Conservation (phyloP, 2,329 filamentous ascomycete genomes). For the Diaporthe ampelina region DNA sequence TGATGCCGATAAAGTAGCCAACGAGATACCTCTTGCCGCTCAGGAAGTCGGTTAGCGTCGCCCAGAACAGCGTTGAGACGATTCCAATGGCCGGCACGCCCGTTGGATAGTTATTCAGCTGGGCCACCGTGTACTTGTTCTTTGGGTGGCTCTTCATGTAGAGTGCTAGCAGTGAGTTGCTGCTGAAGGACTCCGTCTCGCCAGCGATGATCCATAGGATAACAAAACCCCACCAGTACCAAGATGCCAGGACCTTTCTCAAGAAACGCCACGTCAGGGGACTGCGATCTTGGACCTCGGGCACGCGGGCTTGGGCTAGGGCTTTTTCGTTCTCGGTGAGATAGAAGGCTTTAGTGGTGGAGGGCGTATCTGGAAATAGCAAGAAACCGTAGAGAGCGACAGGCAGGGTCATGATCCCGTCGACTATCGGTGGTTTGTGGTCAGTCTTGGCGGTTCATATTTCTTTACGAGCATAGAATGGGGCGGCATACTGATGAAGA, state of each 20-base stretch:
- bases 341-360: constrained; percentile 64
- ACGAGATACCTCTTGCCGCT: constrained; percentile 75
- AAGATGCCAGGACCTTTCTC: constrained; percentile 69
- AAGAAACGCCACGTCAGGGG: constrained; percentile 64
- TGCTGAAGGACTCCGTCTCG: constrained; percentile 78
- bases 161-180: constrained; percentile 69
- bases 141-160: constrained; percentile 64
- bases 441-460: not conserved
- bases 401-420: constrained; percentile 69
- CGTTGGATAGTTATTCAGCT: constrained; percentile 70
- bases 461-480: not conserved
- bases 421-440: constrained; percentile 50
- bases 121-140: constrained; percentile 58
- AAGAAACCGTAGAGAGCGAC: constrained; percentile 68
- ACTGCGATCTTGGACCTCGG: constrained; percentile 54
- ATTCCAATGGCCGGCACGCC: constrained; percentile 71
- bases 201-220: constrained; percentile 78
- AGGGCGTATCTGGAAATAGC: constrained; percentile 67
- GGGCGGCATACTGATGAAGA: not conserved
- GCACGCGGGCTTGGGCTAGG: constrained; percentile 57
- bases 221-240: constrained; percentile 77
- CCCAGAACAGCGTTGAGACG: constrained; percentile 76
- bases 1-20: constrained; percentile 76
- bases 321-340: constrained; percentile 54
- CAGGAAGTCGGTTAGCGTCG: constrained; percentile 75